Conservation (phyloP, 257 asterid genomes). For the Mitragyna speciosa region DNA sequence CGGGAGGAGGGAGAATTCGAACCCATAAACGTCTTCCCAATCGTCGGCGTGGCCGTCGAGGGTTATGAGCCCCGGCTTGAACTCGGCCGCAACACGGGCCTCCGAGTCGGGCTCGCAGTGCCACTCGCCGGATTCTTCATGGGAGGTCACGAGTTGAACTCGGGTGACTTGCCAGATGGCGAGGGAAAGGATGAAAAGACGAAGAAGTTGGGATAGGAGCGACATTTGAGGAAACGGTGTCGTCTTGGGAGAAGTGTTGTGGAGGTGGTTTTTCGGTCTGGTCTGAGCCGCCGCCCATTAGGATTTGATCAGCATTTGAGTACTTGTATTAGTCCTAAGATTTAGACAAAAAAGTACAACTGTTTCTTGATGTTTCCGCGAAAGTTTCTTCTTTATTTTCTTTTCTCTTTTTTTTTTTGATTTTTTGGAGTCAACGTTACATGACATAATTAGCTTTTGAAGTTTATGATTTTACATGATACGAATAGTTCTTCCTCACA, state of each 20-base stretch:
- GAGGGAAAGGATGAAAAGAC: slow-evolving; percentile 27
- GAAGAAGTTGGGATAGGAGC: neutral
- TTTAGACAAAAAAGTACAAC: slow-evolving; percentile 8
- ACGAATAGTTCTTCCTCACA: too few relatives aligned
- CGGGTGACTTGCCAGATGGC: slow-evolving; percentile 23
- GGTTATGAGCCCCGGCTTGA: slow-evolving; percentile 64
- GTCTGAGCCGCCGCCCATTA: neutral
- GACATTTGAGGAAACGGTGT: neutral
- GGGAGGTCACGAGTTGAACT: slow-evolving; percentile 42
- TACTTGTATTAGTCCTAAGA: neutral
- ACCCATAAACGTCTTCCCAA: slow-evolving; percentile 67
- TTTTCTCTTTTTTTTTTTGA: too few relatives aligned
- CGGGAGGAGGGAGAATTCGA: slow-evolving; percentile 76
- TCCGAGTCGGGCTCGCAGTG: slow-evolving; percentile 64
- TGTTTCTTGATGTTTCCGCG: slow-evolving; percentile 22
- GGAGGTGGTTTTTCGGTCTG: neutral
- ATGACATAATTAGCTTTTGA: neutral
- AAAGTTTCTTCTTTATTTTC: neutral
- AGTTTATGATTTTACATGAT: neutral
- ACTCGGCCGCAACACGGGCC: slow-evolving; percentile 57
- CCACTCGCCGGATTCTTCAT: slow-evolving; percentile 74
- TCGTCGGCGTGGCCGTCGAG: slow-evolving; percentile 72
- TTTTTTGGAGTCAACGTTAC: neutral
- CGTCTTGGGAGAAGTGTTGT: neutral
- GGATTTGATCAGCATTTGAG: neutral